Evolutionary conservation across 192 early-diverging fungal species (phyloP).

Genomic region (Coemansia sp.): DNA sequence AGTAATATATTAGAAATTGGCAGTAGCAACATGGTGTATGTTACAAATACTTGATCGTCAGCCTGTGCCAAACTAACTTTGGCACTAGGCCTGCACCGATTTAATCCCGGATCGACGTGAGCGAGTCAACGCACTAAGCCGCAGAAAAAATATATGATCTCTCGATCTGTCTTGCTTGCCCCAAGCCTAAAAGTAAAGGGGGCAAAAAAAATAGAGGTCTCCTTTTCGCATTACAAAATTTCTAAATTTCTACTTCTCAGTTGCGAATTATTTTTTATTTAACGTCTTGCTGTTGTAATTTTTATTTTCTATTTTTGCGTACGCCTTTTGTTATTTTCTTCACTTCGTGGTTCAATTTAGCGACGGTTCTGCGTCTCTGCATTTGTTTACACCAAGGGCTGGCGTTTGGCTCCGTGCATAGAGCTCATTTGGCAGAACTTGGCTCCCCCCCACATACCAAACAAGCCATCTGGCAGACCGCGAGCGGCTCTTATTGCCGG

Average conservation of each 20-base stretch:
- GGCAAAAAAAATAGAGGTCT: background rate
- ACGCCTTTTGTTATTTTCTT: background rate
- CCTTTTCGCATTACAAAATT: background rate
- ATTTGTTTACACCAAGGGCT: background rate
- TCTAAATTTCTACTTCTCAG: background rate
- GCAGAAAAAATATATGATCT: conserved; percentile 1
- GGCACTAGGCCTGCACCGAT: background rate
- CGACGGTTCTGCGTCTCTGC: background rate
- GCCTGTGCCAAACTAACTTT: background rate
- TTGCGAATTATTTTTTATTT: background rate
- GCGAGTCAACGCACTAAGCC: background rate
- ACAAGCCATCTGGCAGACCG: background rate
- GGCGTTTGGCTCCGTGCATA: background rate
- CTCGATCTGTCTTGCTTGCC: background rate
- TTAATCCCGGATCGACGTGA: background rate
- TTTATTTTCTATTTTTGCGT: background rate
- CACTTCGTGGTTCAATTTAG: background rate
- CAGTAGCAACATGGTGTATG: background rate
- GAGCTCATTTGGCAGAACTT: background rate
- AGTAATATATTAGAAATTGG: background rate
- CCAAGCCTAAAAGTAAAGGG: background rate
- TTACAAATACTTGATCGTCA: background rate
- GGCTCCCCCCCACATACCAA: background rate
- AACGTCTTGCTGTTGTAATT: background rate
- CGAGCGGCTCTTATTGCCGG: background rate